Evolutionary conservation across 139 green algal genomes (phyloP), one percentile per base, ranked within the genome.

Genomic region (Zygnema circumcarinatum): DNA sequence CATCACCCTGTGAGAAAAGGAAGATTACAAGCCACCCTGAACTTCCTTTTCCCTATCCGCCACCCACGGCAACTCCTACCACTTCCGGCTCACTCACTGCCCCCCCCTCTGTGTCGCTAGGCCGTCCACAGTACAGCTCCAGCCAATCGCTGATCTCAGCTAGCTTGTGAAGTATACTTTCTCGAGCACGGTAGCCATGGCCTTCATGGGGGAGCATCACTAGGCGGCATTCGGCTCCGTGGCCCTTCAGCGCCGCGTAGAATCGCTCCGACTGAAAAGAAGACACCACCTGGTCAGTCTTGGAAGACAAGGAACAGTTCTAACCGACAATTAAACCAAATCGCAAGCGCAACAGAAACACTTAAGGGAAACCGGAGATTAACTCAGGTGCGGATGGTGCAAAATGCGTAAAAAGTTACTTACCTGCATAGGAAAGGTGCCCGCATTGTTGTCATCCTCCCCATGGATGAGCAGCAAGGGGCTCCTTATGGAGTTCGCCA

Each of bases 361-460:
- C 29, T 72, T 29, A 29, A 72, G 29, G 29, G 29, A 72, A 29
- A 72, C 56, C 29, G 29, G 29, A 72, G 56, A 35, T 35, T 29
- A 29, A 35, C 29, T 29, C 56, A 72, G 56, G 29, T 29, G 56
- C 29, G 29, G 29, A 35, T 72, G 29, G 56, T 72, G 56, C 56
- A 72, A n/a, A n/a, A n/a, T n/a, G n/a, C n/a, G n/a, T n/a, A n/a
- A n/a, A n/a, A n/a, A n/a, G n/a, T n/a, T n/a, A 41, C 35, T 25
- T 39, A 88, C 85, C 79, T 90, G 85, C 79, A 90, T 89, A 38
- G 85, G 85, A 53, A 90, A 90, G 62, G 85, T 90, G 87, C 95
- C 96, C 31, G 95, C 94, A 93, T 99, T 99, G 92, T 98, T 98
- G 93, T 99, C 97, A 33, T 98, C 96, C 87, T 98, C 95, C 29